These are phyloP conservation scores for Mucuna pruriens DNA, from an alignment of 306 rosid species.

Conservation along the genomic window DNA sequence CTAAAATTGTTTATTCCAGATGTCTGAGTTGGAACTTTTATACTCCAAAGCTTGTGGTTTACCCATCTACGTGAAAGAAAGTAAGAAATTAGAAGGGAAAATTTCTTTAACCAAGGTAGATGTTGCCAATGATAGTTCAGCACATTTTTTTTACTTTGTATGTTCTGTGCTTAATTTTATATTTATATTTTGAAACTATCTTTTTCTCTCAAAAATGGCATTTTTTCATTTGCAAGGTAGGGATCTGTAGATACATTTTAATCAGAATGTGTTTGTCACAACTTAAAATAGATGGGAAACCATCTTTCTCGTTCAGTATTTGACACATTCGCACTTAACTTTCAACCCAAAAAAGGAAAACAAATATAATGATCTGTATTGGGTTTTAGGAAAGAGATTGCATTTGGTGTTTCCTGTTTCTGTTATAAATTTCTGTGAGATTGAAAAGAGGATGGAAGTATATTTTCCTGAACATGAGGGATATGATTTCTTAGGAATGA, in stretches of 20 bases:
- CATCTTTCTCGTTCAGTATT: background rate
- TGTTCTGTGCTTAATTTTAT: slow-evolving; percentile 6
- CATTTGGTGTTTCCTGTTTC: background rate
- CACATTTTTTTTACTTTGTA: background rate
- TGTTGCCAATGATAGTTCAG: slow-evolving; percentile 10
- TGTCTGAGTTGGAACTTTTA: slow-evolving; percentile 78
- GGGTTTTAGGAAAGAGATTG: slow-evolving; percentile 13
- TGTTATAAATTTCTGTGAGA: background rate
- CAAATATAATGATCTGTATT: background rate
- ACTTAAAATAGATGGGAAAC: background rate
- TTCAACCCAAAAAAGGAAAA: background rate
- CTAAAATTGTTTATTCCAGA: slow-evolving; percentile 55
- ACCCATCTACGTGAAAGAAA: slow-evolving; percentile 68
- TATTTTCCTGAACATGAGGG: background rate
- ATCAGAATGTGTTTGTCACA: background rate
- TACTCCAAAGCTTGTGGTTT: slow-evolving; percentile 67
- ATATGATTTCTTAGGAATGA: background rate
- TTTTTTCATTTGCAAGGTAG: background rate
- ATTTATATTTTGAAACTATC: background rate
- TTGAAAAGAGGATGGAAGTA: background rate
- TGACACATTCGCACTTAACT: background rate
- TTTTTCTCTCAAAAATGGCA: background rate
- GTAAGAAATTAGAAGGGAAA: slow-evolving; percentile 58
- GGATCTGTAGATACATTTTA: background rate
- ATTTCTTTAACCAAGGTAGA: slow-evolving; percentile 69